phyloP scores from a whole-genome alignment of 495 filamentous ascomycete species.

The Xylaria telfairii region DNA sequence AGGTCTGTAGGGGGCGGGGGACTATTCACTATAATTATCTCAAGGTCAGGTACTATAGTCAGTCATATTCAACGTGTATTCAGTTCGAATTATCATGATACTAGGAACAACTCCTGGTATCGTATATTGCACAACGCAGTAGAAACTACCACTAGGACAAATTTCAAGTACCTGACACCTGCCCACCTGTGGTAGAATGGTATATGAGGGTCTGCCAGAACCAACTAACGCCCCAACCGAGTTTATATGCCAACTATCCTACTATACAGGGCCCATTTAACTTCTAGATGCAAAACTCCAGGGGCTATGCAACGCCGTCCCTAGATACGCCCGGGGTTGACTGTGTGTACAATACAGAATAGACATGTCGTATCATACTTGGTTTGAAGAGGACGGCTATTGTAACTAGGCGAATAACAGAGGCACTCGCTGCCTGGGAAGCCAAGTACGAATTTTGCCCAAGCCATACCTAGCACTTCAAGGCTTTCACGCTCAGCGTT shows the following conservation, averaged over 20 bases:
- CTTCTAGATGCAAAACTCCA: constrained; percentile 6
- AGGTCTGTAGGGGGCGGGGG: too few species aligned
- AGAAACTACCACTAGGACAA: neutral
- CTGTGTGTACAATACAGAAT: constrained; percentile 13
- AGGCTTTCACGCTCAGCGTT: constrained; percentile 13
- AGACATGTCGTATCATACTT: neutral
- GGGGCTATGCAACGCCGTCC: constrained; percentile 11
- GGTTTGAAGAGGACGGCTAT: neutral
- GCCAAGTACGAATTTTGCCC: neutral
- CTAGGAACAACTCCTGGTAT: neutral
- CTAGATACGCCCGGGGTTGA: neutral
- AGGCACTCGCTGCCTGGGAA: neutral
- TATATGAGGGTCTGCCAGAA: too few species aligned
- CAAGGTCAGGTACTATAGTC: neutral
- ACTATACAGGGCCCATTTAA: neutral
- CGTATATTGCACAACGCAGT: neutral
- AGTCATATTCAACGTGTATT: neutral
- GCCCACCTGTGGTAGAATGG: too few species aligned
- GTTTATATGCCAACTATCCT: neutral
- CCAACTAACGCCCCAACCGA: too few species aligned
- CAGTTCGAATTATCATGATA: neutral
- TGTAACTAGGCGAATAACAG: neutral
- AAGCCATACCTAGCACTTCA: constrained; percentile 5
- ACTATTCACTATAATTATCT: too few species aligned
- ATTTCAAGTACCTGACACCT: too few species aligned